Base-by-base conservation (phyloP, 495 filamentous ascomycete species). In the Bombardia bombarda region DNA sequence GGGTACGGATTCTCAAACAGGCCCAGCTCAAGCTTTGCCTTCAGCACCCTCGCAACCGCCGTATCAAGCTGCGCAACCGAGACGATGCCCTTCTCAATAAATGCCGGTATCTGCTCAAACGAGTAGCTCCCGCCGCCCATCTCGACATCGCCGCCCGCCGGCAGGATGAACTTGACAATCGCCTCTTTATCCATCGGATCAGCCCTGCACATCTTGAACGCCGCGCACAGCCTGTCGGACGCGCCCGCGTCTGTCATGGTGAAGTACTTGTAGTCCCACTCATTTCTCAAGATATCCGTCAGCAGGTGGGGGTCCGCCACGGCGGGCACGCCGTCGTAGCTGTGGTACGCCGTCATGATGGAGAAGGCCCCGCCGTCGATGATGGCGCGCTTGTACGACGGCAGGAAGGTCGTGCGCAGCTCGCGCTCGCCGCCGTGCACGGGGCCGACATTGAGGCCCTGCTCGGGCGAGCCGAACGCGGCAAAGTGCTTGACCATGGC, bases 121-220 rank as follows among this genome's bases (percentile, higher is more conserved):
- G 79, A 84, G 63, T 74, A 86, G 16, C 75, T 79, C 22, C 82
- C 82, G 38, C 82, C 82, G 25, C 82, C 82, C 82, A 86, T 85
- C 50, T 86, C 82, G n/a, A 82, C 74, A 45, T 84, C 80, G 36
- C 76, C 79, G n/a, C 82, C 81, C 12, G 82, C 79, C 4, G 73
- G 74, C 26, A 86, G 66, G 5, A 75, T 76, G 60, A 64, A 45
- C 2, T 33, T 32, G 16, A 40, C 48, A 18, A 86, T 63, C 2
- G 77, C 68, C 32, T 74, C 70, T 37, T 69, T 76, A 41, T 85
- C 82, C 25, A 80, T 73, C 0, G 78, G 77, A 6, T 69, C 52
- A 14, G 61, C 62, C 36, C 64, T 47, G 46, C 80, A 86, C 56
- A 83, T 69, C 32, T 74, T 71, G 58, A 85, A 84, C 9, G 70